Percentiles rank a stretch among this genome's conserved stretches.
Conservation (phyloP, 257 asterid genomes). For the Paulownia fortunei region DNA sequence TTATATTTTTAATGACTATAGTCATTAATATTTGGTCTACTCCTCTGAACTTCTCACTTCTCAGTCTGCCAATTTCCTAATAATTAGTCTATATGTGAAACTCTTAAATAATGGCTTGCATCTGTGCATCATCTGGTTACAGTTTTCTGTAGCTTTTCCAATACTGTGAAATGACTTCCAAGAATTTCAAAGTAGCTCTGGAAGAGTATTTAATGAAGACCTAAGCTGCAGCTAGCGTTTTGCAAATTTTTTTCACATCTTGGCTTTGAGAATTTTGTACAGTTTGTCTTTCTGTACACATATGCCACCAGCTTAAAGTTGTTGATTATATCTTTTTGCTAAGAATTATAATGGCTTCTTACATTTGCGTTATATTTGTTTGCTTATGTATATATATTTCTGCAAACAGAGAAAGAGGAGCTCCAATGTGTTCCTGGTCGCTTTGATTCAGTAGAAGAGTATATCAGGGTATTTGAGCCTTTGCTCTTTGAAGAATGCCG, state of each 20-base stretch:
- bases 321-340: neutral
- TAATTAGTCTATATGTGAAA: neutral
- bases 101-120: neutral
- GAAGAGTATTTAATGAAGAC: neutral
- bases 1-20: neutral
- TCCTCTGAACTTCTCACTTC: neutral
- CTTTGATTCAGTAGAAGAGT: conserved; percentile 94
- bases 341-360: neutral
- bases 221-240: neutral
- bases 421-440: conserved; percentile 83
- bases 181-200: neutral
- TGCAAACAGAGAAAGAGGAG: conserved; percentile 84
- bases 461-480: conserved; percentile 93
- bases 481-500: conserved; percentile 98
- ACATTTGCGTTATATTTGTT: conserved; percentile 2
- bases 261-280: neutral
- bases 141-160: neutral
- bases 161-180: neutral
- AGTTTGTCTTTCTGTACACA: neutral
- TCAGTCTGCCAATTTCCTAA: neutral
- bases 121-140: neutral
- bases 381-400: conserved; percentile 30
- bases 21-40: neutral
- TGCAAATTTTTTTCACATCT: neutral
- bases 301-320: neutral